These are phyloP conservation scores for Dactylellina leptospora DNA, from an alignment of 2,329 filamentous ascomycete species.

Conservation along the genomic window DNA sequence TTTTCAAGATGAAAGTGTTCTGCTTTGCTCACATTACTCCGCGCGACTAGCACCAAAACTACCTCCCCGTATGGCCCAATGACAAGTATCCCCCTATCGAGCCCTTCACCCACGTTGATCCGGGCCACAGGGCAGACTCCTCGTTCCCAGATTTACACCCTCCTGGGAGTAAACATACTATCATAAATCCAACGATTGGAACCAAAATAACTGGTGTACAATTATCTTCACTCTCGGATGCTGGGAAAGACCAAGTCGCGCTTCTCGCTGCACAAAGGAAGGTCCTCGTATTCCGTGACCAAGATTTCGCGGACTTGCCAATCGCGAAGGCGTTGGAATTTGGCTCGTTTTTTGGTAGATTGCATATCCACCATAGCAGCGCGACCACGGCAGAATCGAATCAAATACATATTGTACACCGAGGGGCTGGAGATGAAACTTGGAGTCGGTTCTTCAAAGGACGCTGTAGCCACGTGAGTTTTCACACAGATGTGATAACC, in stretches of 20 bases:
- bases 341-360: slow-evolving; percentile 79
- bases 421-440: slow-evolving; percentile 72
- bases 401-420: slow-evolving; percentile 80
- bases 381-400: slow-evolving; percentile 75
- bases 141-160: slow-evolving; percentile 74
- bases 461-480: slow-evolving; percentile 81
- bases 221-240: slow-evolving; percentile 72
- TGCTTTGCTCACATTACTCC: neutral
- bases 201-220: slow-evolving; percentile 77
- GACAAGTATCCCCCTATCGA: slow-evolving; percentile 70
- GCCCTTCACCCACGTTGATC: slow-evolving; percentile 76
- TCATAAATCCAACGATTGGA: slow-evolving; percentile 78
- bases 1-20: no score
- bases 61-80: slow-evolving; percentile 39
- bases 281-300: slow-evolving; percentile 80
- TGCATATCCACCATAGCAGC: slow-evolving; percentile 74
- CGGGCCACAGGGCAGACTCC: slow-evolving; percentile 77
- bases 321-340: slow-evolving; percentile 75
- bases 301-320: slow-evolving; percentile 75
- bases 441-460: slow-evolving; percentile 72
- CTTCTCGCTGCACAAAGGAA: slow-evolving; percentile 79
- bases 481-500: slow-evolving; percentile 89
- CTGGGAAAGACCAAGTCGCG: slow-evolving; percentile 79
- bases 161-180: slow-evolving; percentile 60
- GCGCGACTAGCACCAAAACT: slow-evolving; percentile 37